Percentiles rank a stretch among this genome's conserved stretches.
These are phyloP conservation scores for Ophiostoma australiae DNA, from an alignment of 2,329 filamentous ascomycete genomes.

Conservation along the genomic window DNA sequence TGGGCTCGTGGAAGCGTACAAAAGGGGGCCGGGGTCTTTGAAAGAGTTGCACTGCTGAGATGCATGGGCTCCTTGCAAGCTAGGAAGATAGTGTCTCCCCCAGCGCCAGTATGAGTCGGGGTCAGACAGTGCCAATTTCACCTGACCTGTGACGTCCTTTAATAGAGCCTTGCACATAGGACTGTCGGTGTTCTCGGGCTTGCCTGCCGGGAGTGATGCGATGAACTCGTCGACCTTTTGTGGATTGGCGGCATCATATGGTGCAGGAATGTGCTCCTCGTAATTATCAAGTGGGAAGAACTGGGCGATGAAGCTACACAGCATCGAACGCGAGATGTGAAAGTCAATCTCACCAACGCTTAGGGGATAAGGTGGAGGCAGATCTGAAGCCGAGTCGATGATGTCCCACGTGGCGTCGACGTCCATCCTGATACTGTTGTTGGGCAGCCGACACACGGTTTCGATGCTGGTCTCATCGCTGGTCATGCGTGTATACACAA, in stretches of 20 bases:
- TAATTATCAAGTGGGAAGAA: slow-evolving; percentile 41
- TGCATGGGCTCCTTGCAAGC: slow-evolving; percentile 51
- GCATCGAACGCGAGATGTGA: slow-evolving; percentile 46
- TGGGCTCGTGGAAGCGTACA: slow-evolving; percentile 48
- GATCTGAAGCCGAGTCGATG: background rate
- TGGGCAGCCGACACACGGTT: background rate
- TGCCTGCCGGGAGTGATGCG: slow-evolving; percentile 17
- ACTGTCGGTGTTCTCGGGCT: slow-evolving; percentile 31
- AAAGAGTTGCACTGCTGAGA: slow-evolving; percentile 58
- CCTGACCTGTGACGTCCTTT: slow-evolving; percentile 50
- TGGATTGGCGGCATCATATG: slow-evolving; percentile 9
- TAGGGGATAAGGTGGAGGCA: slow-evolving; percentile 27
- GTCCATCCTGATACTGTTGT: background rate
- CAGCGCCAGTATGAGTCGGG: slow-evolving; percentile 43
- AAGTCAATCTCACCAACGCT: slow-evolving; percentile 42
- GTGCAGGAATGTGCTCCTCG: slow-evolving; percentile 36
- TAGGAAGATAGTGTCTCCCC: slow-evolving; percentile 56
- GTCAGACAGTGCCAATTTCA: slow-evolving; percentile 44
- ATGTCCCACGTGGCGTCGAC: background rate
- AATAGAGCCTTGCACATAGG: slow-evolving; percentile 44
- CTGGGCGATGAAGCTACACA: slow-evolving; percentile 48
- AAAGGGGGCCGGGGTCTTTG: slow-evolving; percentile 55
- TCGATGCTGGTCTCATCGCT: slow-evolving; percentile 35
- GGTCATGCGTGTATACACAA: slow-evolving; percentile 32
- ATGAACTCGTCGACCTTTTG: slow-evolving; percentile 21